Evolutionary conservation across 2,329 filamentous ascomycete species (phyloP), one percentile per base, ranked within the genome.

Genomic region (Biscogniauxia marginata): DNA sequence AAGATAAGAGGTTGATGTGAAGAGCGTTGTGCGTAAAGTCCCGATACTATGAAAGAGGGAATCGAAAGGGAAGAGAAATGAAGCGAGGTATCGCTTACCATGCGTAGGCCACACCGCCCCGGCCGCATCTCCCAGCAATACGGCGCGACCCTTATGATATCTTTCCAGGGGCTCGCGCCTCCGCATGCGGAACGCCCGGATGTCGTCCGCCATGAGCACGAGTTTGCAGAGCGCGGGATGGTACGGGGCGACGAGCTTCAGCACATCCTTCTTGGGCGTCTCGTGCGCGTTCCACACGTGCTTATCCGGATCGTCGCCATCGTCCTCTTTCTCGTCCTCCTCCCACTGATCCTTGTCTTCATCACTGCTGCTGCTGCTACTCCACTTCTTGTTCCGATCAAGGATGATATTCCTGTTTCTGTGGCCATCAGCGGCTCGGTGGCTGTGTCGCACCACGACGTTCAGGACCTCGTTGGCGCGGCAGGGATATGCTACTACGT

Each of bases 31-130:
- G n/a, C n/a, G n/a, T n/a, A n/a, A n/a, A n/a, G n/a, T n/a, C n/a
- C n/a, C n/a, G n/a, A n/a, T n/a, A n/a, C n/a, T n/a, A n/a, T 25
- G 24, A 25, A 25, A 11, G 24, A 25, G 6, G 11, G 6, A 11
- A 6, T 25, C 11, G 24, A 7, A 34, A 34, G 8, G 8, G 16
- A 34, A 34, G 8, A 34, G 30, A 9, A 39, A 16, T 39, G 30
- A 39, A 16, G 30, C 9, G 11, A 34, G 11, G 6, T 25, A 6
- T 25, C 24, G 24, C 13, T 21, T 25, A 30, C 49, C 18, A n/a
- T 61, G 59, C 4, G 54, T 57, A 23, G 57, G 56, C 47, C 54
- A 43, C 24, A 59, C 21, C 24, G 56, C 52, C 25, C 59, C 54
- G 3, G 56, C 56, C 5, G 59, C 56, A 43, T 61, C 59, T 24